Evolutionary conservation across 2,329 filamentous ascomycete genomes (phyloP), one percentile per base, ranked within the genome.

Genomic region (Cercospora beticola): DNA sequence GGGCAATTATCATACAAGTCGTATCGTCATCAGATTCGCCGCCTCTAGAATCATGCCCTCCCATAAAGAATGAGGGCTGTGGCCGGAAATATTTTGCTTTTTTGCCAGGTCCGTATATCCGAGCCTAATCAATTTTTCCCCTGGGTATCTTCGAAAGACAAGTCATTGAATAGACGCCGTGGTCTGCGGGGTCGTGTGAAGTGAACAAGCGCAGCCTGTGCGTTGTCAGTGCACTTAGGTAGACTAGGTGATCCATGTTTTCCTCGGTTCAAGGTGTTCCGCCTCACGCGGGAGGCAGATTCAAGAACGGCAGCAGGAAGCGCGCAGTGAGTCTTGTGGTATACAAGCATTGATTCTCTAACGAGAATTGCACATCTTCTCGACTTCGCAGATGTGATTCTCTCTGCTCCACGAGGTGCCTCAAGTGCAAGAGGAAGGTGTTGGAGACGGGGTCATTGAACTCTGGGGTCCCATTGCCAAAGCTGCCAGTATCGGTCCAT

Each of bases 291-390:
- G 54, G 14, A 31, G 72, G 68, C 54, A 77, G 46, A 0, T 70
- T 62, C 64, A 78, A 67, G 68, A 79, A 78, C n/a, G 77, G 76
- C 31, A 82, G 72, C 63, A 84, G 64, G 70, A 84, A 83, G 21
- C 79, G 76, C n/a, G 80, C 79, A 8, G 82, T 78, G 40, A 83
- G 75, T 10, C 82, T 76, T 7, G 81, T 80, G 1, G 81, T 81
- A 71, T 82, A 83, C 57, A 78, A 74, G 16, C 75, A 77, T 68
- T 82, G 79, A 64, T 81, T 81, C 46, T 77, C 75, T 18, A 70
- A 66, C 18, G 77, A 78, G 65, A 83, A 80, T 26, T 75, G 76
- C 59, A 83, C 77, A 46, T 76, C 73, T 46, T 79, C 76, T 16
- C 82, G 76, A 23, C 74, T 73, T 68, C 74, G 70, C 5, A 84